phyloP scores from a whole-genome alignment of 768 basidiomycete species.

The Xanthoconium stramineum region DNA sequence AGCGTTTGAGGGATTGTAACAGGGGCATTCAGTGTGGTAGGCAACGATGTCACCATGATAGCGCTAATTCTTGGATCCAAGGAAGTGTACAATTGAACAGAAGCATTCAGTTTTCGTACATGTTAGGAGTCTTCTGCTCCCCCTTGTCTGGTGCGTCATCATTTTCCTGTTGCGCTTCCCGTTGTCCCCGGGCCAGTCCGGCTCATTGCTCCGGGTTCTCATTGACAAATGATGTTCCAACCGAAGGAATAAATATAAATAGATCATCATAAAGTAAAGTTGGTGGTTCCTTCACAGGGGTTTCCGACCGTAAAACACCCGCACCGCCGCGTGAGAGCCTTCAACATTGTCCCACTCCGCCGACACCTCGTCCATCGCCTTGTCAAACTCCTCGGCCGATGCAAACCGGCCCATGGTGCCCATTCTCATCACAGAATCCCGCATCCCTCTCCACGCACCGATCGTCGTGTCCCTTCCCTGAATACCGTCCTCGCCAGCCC shows the following conservation, averaged over 20 bases:
- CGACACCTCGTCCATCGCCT: slow-evolving; percentile 10
- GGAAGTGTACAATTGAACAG: neutral
- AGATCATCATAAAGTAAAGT: no score
- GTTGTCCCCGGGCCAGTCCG: neutral
- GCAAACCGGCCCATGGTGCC: slow-evolving; percentile 14
- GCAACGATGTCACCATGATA: neutral
- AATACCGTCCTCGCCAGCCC: slow-evolving; percentile 24
- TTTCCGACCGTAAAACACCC: slow-evolving; percentile 14
- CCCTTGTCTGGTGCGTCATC: neutral
- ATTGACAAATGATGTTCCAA: neutral
- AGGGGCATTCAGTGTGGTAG: neutral
- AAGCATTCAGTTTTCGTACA: neutral
- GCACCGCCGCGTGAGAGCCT: slow-evolving; percentile 10
- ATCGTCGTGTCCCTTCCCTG: slow-evolving; percentile 15
- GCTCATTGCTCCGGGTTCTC: neutral
- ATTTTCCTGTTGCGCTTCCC: neutral
- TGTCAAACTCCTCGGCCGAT: slow-evolving; percentile 20
- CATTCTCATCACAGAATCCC: slow-evolving; percentile 18
- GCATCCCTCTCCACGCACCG: slow-evolving; percentile 24
- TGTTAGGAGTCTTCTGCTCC: neutral
- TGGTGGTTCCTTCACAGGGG: neutral
- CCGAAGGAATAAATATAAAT: neutral
- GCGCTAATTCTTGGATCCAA: neutral
- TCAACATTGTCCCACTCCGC: slow-evolving; percentile 26
- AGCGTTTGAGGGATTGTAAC: slow-evolving; percentile 50